phyloP scores from a whole-genome alignment of 495 filamentous ascomycete species.

The Hypoxylon trugodes region DNA sequence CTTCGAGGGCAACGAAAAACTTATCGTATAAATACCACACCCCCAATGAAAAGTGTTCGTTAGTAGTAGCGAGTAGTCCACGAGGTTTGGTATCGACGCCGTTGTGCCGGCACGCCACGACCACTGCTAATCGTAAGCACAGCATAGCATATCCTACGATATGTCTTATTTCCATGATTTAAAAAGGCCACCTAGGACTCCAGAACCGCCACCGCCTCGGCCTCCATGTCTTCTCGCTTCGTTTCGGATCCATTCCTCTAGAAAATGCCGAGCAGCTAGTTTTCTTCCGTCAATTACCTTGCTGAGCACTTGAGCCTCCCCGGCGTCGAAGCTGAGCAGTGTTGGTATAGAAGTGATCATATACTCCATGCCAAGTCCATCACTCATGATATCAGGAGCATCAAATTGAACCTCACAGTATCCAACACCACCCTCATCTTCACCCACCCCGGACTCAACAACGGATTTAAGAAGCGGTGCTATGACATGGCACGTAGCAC shows the following conservation, averaged over 20 bases:
- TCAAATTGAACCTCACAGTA: slow-evolving; percentile 72
- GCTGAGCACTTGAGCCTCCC: slow-evolving; percentile 63
- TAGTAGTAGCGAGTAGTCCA: no score
- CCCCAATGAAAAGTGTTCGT: no score
- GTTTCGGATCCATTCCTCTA: slow-evolving; percentile 68
- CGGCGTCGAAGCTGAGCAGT: slow-evolving; percentile 70
- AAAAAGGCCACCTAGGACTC: slow-evolving; percentile 56
- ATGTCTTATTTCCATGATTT: slow-evolving; percentile 40
- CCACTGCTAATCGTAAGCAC: no score
- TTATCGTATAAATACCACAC: neutral
- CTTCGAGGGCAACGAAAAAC: neutral
- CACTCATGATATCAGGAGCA: slow-evolving; percentile 62
- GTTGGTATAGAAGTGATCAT: slow-evolving; percentile 73
- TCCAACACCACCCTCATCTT: slow-evolving; percentile 65
- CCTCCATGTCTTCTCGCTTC: slow-evolving; percentile 62
- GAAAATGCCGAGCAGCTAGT: slow-evolving; percentile 61
- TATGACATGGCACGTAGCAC: slow-evolving; percentile 64
- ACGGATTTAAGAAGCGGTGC: slow-evolving; percentile 61
- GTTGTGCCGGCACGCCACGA: no score
- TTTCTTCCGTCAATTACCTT: slow-evolving; percentile 62
- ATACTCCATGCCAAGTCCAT: slow-evolving; percentile 62
- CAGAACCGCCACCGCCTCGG: slow-evolving; percentile 51
- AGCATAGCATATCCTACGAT: no score
- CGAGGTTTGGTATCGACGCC: no score
- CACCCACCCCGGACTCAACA: slow-evolving; percentile 65